These are phyloP conservation scores for Cyberlindnera amylophila DNA, from an alignment of 805 yeast species.

Conservation along the genomic window DNA sequence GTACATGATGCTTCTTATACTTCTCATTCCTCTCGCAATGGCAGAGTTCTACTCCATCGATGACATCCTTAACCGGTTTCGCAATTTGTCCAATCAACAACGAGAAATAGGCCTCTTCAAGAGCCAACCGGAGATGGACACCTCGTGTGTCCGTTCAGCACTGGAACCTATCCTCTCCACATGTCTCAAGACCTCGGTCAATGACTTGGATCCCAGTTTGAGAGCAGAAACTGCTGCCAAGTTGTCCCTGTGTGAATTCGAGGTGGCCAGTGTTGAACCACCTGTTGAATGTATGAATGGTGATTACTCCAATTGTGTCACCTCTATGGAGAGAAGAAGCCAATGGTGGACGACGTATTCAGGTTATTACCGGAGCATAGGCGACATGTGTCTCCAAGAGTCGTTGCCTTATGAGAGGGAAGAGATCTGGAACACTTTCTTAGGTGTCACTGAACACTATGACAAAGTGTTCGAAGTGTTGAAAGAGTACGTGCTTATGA, in stretches of 20 bases:
- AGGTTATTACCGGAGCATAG: constrained; percentile 56
- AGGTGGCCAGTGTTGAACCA: constrained; percentile 38
- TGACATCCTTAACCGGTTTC: constrained; percentile 20
- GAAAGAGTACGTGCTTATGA: constrained; percentile 17
- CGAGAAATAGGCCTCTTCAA: constrained; percentile 12
- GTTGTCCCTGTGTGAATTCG: constrained; percentile 53
- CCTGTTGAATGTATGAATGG: constrained; percentile 30
- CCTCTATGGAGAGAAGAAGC: constrained; percentile 37
- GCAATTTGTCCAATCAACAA: constrained; percentile 11
- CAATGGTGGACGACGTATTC: constrained; percentile 76
- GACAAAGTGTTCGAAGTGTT: constrained; percentile 18
- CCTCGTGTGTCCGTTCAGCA: constrained; percentile 39
- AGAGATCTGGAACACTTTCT: constrained; percentile 42
- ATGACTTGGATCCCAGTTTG: constrained; percentile 31
- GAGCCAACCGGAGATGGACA: constrained; percentile 13
- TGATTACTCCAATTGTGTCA: constrained; percentile 36
- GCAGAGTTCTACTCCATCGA: constrained; percentile 13
- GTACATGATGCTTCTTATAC: not conserved
- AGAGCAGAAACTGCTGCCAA: constrained; percentile 41
- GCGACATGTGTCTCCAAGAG: constrained; percentile 50
- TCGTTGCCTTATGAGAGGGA: constrained; percentile 50
- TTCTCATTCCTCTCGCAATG: not conserved
- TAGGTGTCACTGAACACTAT: constrained; percentile 41
- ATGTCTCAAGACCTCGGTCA: constrained; percentile 41
- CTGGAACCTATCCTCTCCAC: constrained; percentile 35